Base-by-base conservation (phyloP, 2,329 filamentous ascomycete species). In the Domatiomyces globalis region DNA sequence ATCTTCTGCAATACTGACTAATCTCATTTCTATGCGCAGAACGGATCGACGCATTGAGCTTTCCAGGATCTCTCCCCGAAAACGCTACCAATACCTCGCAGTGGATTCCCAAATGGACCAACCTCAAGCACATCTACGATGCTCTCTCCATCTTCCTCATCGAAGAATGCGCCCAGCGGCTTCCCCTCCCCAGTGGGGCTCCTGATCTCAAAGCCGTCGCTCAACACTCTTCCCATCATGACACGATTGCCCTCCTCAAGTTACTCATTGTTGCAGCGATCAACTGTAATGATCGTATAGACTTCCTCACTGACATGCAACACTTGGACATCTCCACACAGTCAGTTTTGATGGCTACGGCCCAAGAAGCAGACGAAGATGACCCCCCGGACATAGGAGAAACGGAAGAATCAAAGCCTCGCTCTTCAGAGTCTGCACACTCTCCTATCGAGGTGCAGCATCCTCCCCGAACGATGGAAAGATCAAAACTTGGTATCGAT, bases 191-290 rank as follows among this genome's bases (percentile, higher is more conserved):
- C 10, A 64, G 69, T 25, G 66, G 69, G 51, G 65, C 66, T 5
- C 70, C 70, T n/a, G 69, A 73, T 54, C 65, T 73, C 48, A 69
- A 73, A 61, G 64, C 68, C 9, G 66, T 73, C 51, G 71, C 70
- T 12, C 69, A 72, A 54, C 67, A 68, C 49, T 65, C 64, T 18
- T 68, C 70, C 22, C 58, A 65, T 29, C 67, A 67, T 52, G 69
- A 73, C 57, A 67, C 66, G 45, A 67, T 71, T 51, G 70, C 83
- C 70, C 70, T 84, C 48, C 69, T 84, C 43, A 78, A 79, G 53
- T 71, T 84, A 51, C 74, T 84, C 62, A 70, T 84, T 19, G 75
- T 81, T 52, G 74, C 74, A n/a, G 78, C 78, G 22, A 75, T 81
- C 56, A 73, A 76, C 62, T 80, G 79, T 10, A 74, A 77, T 22